A percentile compares a stretch with the other conserved stretches of the same genome.
phyloP scores from a whole-genome alignment of 2,329 filamentous ascomycete genomes.

The Leptosphaerulina australis region DNA sequence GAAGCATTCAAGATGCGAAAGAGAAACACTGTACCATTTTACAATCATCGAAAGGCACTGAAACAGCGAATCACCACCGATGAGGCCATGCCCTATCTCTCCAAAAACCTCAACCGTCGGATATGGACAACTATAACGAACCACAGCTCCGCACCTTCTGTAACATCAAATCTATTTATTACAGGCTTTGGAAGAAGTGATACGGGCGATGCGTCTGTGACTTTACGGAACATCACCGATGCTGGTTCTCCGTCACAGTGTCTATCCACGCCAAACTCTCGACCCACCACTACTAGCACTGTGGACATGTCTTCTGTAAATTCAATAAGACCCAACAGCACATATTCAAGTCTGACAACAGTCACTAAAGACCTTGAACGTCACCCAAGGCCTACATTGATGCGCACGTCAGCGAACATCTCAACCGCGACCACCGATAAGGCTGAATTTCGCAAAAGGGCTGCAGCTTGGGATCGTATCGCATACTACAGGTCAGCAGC shows the following conservation, averaged over 20 bases:
- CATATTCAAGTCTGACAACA: neutral
- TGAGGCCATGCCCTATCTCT: neutral
- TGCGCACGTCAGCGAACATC: neutral
- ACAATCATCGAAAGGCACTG: conserved; percentile 21
- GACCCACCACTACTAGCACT: neutral
- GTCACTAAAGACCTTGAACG: neutral
- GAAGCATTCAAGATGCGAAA: conserved; percentile 24
- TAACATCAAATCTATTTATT: conserved; percentile 21
- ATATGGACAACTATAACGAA: conserved; percentile 12
- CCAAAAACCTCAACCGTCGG: conserved; percentile 4
- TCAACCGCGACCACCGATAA: neutral
- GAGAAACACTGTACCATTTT: conserved; percentile 28
- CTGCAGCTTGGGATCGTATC: conserved; percentile 51
- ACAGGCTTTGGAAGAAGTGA: conserved; percentile 11
- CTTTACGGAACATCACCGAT: conserved; percentile 11
- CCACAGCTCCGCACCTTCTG: conserved; percentile 12
- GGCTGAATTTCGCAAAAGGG: conserved; percentile 6
- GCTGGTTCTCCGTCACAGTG: conserved; percentile 16
- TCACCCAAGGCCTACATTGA: neutral
- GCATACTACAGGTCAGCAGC: conserved; percentile 56
- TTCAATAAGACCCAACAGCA: neutral
- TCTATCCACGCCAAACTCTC: conserved; percentile 3
- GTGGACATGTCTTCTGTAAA: neutral
- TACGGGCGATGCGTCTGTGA: neutral
- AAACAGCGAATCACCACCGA: conserved; percentile 6